phyloP scores from a whole-genome alignment of 129 eudicot species.

The Flaveria robusta region DNA sequence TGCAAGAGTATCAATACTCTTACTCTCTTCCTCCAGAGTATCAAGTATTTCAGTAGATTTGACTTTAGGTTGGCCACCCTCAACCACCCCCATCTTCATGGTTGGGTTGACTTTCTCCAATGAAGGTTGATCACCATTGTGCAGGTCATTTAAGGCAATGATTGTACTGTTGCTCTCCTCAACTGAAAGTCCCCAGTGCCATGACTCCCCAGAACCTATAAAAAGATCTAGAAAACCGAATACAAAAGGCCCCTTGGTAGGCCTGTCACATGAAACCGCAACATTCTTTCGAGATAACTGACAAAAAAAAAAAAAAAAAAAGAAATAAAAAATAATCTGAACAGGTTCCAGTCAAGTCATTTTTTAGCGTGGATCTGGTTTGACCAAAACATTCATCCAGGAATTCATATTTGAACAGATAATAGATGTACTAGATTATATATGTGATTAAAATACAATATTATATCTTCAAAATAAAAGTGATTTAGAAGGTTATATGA shows the following conservation, averaged over 20 bases:
- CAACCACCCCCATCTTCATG: conserved; percentile 40
- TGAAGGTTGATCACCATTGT: conserved; percentile 28
- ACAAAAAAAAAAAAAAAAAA: not conserved
- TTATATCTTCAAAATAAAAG: not conserved
- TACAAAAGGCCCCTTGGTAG: conserved; percentile 64
- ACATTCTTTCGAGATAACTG: conserved; percentile 43
- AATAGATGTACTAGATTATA: not conserved
- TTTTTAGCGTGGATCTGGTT: not conserved
- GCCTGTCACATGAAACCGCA: conserved; percentile 44
- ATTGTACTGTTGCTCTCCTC: conserved; percentile 49
- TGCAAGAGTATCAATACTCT: conserved; percentile 49
- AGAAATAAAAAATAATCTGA: not conserved
- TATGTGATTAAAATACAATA: not conserved
- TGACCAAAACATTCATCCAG: not conserved
- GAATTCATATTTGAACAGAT: not conserved
- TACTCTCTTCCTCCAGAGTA: conserved; percentile 60
- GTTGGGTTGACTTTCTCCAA: conserved; percentile 46
- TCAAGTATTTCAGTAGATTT: conserved; percentile 38
- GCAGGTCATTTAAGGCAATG: conserved; percentile 34
- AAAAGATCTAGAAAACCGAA: conserved; percentile 81
- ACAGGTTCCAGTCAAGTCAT: not conserved
- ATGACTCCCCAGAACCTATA: conserved; percentile 88
- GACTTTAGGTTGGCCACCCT: conserved; percentile 35
- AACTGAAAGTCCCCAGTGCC: conserved; percentile 74
- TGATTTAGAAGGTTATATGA: not conserved